Percentiles rank a stretch among this genome's conserved stretches.
phyloP scores from a whole-genome alignment of 495 filamentous ascomycete genomes.

The Hypoxylon subgilvum region DNA sequence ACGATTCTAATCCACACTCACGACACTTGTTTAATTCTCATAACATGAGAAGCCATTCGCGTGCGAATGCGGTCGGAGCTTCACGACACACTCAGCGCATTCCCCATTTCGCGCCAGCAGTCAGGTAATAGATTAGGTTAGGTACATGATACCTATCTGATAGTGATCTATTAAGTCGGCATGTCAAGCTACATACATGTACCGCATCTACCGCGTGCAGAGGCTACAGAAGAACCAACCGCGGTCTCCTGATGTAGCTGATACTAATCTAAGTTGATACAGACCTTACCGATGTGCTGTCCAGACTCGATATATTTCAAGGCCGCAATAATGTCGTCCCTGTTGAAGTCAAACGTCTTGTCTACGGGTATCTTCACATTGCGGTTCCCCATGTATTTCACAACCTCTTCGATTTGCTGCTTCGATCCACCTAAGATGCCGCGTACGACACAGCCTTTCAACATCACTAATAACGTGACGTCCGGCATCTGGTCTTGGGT shows the following conservation, averaged over 20 bases:
- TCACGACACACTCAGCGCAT: constrained; percentile 48
- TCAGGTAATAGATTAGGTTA: neutral
- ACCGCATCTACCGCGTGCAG: constrained; percentile 4
- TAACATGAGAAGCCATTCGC: constrained; percentile 59
- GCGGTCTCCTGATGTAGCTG: constrained; percentile 12
- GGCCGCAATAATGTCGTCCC: constrained; percentile 42
- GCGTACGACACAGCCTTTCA: constrained; percentile 36
- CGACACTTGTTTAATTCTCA: neutral
- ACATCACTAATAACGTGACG: constrained; percentile 50
- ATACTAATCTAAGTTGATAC: constrained; percentile 32
- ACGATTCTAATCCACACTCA: neutral
- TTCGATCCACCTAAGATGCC: constrained; percentile 58
- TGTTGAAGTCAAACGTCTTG: constrained; percentile 29
- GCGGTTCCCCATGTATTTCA: constrained; percentile 7
- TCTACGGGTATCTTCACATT: constrained; percentile 33
- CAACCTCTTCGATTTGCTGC: constrained; percentile 35
- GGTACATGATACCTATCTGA: neutral
- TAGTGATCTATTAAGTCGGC: constrained; percentile 17
- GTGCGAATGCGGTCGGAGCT: constrained; percentile 60
- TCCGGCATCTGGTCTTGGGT: constrained; percentile 48
- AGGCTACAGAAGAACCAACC: neutral
- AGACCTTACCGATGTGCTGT: constrained; percentile 41
- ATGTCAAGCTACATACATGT: too few relatives aligned
- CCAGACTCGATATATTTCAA: constrained; percentile 36
- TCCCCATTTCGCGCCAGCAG: neutral